Conservation (phyloP, 306 rosid species). For the Castanospermum australe region DNA sequence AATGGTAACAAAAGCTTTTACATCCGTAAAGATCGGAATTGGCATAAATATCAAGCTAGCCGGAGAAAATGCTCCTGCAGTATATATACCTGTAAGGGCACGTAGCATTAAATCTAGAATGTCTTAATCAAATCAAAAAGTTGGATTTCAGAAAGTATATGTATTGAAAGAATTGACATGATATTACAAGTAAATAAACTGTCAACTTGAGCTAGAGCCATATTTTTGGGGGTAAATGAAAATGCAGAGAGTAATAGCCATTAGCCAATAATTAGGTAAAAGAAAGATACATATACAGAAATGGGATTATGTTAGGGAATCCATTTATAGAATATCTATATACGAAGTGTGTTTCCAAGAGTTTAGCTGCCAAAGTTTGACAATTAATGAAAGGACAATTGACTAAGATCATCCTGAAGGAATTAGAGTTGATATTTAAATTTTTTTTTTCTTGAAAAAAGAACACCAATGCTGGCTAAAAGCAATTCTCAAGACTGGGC, state of each 20-base stretch:
- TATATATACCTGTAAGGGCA: not conserved
- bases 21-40: not conserved
- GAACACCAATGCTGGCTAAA: not conserved
- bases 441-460: not conserved
- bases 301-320: not conserved
- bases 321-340: not conserved
- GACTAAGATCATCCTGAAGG: not conserved
- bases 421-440: not conserved
- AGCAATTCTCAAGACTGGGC: not conserved
- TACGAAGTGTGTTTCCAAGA: not conserved
- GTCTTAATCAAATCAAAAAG: too few relatives aligned
- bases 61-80: not conserved
- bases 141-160: not conserved
- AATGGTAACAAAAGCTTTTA: not conserved
- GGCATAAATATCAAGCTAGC: not conserved
- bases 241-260: not conserved
- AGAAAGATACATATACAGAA: not conserved
- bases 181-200: not conserved
- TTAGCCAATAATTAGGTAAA: not conserved
- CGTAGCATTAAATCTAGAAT: too few relatives aligned
- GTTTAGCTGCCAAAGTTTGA: not conserved
- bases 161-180: not conserved
- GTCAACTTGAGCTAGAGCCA: not conserved
- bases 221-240: not conserved
- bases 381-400: not conserved